These are phyloP conservation scores for Rhizodiscina lignyota DNA, from an alignment of 495 filamentous ascomycete genomes.

Conservation along the genomic window DNA sequence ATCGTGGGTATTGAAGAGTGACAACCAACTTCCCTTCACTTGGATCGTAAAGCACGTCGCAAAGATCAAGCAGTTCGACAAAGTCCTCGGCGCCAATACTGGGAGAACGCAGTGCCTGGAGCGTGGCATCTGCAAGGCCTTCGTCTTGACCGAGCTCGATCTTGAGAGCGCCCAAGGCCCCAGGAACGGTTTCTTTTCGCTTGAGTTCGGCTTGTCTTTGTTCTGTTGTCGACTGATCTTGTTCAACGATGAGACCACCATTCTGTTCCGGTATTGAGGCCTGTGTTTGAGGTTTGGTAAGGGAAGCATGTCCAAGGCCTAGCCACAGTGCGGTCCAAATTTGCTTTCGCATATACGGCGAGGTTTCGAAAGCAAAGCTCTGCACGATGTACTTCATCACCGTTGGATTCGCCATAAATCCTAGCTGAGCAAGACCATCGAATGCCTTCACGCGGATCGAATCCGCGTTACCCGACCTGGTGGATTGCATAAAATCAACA, in stretches of 20 bases:
- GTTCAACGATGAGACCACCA: conserved; percentile 68
- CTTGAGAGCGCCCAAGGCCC: conserved; percentile 60
- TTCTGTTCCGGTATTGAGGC: no score
- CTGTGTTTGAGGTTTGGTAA: conserved; percentile 25
- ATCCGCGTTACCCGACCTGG: conserved; percentile 60
- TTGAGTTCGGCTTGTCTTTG: conserved; percentile 51
- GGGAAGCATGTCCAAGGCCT: conserved; percentile 63
- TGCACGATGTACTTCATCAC: conserved; percentile 56
- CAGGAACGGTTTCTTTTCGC: conserved; percentile 57
- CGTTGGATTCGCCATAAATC: conserved; percentile 42
- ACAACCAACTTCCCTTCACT: background rate
- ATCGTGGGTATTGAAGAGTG: background rate
- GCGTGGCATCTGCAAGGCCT: conserved; percentile 51
- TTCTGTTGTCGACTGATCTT: conserved; percentile 45
- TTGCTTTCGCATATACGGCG: conserved; percentile 58
- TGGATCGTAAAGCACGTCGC: conserved; percentile 1
- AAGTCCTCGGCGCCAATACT: background rate
- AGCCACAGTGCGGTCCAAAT: conserved; percentile 51
- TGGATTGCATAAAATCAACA: conserved; percentile 64
- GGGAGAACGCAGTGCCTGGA: conserved; percentile 40
- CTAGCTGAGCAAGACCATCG: conserved; percentile 61
- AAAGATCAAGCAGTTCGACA: background rate
- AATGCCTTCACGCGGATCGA: conserved; percentile 71
- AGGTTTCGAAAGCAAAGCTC: conserved; percentile 57
- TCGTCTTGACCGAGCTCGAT: conserved; percentile 45